These are phyloP conservation scores for Neonectria coccinea DNA, from an alignment of 2,329 filamentous ascomycete species.

Conservation along the genomic window DNA sequence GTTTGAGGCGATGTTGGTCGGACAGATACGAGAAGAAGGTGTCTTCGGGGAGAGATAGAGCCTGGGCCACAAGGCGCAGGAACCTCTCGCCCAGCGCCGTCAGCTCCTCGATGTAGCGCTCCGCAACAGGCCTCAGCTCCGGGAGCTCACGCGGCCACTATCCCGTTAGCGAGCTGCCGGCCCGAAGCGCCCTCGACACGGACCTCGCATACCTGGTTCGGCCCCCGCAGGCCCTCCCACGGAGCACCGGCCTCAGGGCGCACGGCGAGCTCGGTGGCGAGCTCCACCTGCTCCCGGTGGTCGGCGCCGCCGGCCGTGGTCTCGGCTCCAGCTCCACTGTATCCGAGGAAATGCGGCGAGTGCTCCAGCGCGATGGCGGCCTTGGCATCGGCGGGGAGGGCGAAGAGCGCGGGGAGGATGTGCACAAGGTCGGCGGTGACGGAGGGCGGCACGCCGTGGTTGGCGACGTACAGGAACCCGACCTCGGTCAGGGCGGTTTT, in stretches of 20 bases:
- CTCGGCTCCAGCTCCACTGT: constrained; percentile 66
- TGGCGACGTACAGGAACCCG: constrained; percentile 65
- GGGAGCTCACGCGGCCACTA: constrained; percentile 58
- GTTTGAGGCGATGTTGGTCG: constrained; percentile 69
- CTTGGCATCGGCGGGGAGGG: constrained; percentile 53
- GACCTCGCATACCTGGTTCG: constrained; percentile 57
- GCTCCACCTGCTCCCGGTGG: constrained; percentile 69
- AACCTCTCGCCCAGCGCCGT: constrained; percentile 64
- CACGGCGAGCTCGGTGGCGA: constrained; percentile 64
- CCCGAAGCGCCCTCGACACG: background rate
- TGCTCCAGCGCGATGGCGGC: constrained; percentile 58
- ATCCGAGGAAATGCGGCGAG: constrained; percentile 71
- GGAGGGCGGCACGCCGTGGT: constrained; percentile 58
- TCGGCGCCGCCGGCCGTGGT: constrained; percentile 65
- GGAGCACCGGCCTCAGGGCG: constrained; percentile 52
- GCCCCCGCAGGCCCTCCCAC: constrained; percentile 59
- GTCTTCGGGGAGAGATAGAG: constrained; percentile 61
- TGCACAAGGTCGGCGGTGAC: constrained; percentile 54
- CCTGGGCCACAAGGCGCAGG: constrained; percentile 66
- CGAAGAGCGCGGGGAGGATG: constrained; percentile 58
- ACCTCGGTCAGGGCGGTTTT: constrained; percentile 61
- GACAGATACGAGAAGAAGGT: constrained; percentile 65
- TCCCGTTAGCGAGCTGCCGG: constrained; percentile 3
- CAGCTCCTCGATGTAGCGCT: constrained; percentile 64
- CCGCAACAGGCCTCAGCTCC: constrained; percentile 52